Conservation (phyloP, 257 asterid genomes). For the Solanum chiquidenum region DNA sequence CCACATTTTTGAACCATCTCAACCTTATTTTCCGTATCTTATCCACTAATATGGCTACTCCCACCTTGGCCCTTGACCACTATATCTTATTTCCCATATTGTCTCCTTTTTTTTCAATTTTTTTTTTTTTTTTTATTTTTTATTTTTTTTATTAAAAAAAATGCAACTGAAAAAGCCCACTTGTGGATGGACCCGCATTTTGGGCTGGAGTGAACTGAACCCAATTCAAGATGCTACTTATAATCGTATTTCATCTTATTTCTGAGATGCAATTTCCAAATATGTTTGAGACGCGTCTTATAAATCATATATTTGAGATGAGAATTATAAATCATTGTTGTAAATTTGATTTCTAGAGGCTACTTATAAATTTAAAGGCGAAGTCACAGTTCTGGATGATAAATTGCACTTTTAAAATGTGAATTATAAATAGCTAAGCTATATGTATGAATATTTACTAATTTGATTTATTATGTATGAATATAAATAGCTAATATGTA, state of each 20-base stretch:
- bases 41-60: too few relatives aligned
- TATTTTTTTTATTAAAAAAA: too few relatives aligned
- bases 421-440: background rate
- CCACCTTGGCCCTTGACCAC: background rate
- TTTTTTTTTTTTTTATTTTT: too few relatives aligned
- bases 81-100: background rate
- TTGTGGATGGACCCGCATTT: background rate
- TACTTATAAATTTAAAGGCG: background rate
- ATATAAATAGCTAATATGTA: background rate
- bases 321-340: background rate
- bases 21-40: background rate
- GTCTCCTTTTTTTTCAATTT: too few relatives aligned
- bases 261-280: background rate
- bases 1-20: too few relatives aligned
- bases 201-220: background rate
- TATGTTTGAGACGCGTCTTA: background rate
- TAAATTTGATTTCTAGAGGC: background rate
- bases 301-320: background rate
- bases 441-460: background rate
- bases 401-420: background rate
- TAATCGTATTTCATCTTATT: background rate
- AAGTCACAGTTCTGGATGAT: background rate
- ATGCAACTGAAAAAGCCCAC: background rate
- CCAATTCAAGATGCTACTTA: background rate
- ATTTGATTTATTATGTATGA: background rate